Evolutionary conservation across 352 stramenopile species (phyloP).

Genomic region (Pythium dissimile): DNA sequence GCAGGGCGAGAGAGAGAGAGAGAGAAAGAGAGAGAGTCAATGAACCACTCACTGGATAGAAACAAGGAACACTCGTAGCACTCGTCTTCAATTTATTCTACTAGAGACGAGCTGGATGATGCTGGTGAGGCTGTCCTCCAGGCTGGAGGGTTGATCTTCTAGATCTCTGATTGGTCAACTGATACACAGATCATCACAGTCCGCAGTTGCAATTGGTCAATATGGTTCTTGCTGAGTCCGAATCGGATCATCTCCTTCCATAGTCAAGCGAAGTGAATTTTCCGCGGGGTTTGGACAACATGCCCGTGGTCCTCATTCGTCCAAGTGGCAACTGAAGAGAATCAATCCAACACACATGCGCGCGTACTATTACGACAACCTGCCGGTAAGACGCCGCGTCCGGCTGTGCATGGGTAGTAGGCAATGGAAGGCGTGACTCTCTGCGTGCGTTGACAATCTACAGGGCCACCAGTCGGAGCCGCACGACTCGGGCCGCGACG

Average conservation of each 20-base stretch:
- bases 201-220: constrained; percentile 8
- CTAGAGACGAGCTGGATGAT: no score
- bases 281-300: neutral
- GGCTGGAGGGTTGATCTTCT: no score
- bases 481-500: constrained; percentile 21
- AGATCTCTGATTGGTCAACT: constrained; percentile 14
- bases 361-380: constrained; percentile 28
- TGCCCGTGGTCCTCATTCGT: constrained; percentile 14
- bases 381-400: constrained; percentile 4
- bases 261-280: constrained; percentile 4
- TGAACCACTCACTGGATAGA: no score
- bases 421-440: neutral
- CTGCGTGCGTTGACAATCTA: neutral
- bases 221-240: no score
- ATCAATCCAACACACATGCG: constrained; percentile 7
- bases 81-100: no score
- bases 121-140: neutral
- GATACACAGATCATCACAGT: constrained; percentile 13
- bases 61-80: no score
- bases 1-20: no score
- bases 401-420: neutral
- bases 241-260: neutral
- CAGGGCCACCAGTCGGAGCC: constrained; percentile 23
- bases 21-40: no score
- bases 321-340: neutral